Evolutionary conservation across 805 yeast genomes (phyloP), one percentile per base, ranked within the genome.

Genomic region (Hanseniaspora vineae): DNA sequence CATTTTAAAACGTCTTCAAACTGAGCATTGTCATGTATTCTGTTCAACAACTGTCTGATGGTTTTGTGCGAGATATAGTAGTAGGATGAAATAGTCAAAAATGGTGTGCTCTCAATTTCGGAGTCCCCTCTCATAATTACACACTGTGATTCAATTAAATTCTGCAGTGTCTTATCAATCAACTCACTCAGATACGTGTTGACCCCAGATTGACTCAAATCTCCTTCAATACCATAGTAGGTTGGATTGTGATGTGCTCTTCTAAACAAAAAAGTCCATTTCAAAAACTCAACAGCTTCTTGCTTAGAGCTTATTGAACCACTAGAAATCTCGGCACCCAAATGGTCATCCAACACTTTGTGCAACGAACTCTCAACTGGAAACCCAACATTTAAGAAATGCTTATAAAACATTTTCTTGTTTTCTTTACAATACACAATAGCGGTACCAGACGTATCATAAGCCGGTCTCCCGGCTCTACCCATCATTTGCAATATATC

Each of bases 391-490:
- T 95, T 80, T 31, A 92, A 72, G 31, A 89, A 73, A 6, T 90
- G 80, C 20, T 92, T 77, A 58, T 90, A 92, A 57, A 90, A 96
- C 60, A 86, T 88, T 40, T 92, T 69, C 48, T 78, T 73, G 54
- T 89, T 96, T 51, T 76, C 74, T 0, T 92, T 74, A 0, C 98
- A 89, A 62, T 88, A 81, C 44, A 92, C 72, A 42, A 89, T 81
- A 61, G 97, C 97, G 1, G 92, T 85, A 72, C 98, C 99, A 53
- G 77, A 84, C 50, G 80, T 79, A 61, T 90, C 97, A 64, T 76
- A 94, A 56, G 94, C 97, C 0, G 98, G 98, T 67, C 99, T 79
- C 66, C 99, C 99, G 20, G 99, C 98, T 70, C 99, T 84, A 55
- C 99, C 99, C 73, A 92, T 92, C 62, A 92, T 92, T 68, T 92